Evolutionary conservation across 2,329 filamentous ascomycete species (phyloP), one percentile per base, ranked within the genome.

Genomic region (Fusarium nygamai): DNA sequence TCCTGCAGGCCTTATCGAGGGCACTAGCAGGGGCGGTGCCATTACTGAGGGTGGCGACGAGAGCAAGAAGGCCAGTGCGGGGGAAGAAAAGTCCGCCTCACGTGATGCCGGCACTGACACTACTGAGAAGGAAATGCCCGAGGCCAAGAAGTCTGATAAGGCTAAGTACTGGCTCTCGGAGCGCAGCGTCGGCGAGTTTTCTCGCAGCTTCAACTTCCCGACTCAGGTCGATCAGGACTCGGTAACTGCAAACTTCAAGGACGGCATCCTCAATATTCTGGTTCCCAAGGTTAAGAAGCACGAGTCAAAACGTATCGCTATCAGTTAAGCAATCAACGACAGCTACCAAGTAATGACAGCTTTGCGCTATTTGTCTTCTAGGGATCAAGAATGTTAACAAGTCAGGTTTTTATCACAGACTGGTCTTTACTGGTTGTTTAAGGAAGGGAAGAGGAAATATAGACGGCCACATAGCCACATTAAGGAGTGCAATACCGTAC

Each of bases 161-260:
- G 82, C 85, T 76, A 91, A 90, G 83, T 95, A 91, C 87, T 95
- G 93, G 93, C 85, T 91, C 71, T 85, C 86, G 39, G 91, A 93
- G 84, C 90, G 91, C 76, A 88, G 86, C 69, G 83, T 92, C 66
- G 92, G 92, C 80, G 87, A 91, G 74, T 94, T 94, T 83, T 86
- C 88, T 56, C 89, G 92, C 73, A 89, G 86, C 67, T 94, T 94
- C 84, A 89, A 85, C 81, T 94, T 94, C 85, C 90, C 92, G 1
- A 83, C 83, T 59, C 88, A 87, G 34, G 87, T 94, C 69, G 90
- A 93, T 78, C 87, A 89, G 76, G 89, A 91, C 20, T 82, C 78
- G 6, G 92, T 94, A 61, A 85, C 82, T 48, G 92, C 92, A 57
- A 86, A 80, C 60, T 88, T 94, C 76, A 88, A 89, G 82, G 88